phyloP scores from a whole-genome alignment of 352 stramenopile species.

The Globisporangium cylindrosporum region DNA sequence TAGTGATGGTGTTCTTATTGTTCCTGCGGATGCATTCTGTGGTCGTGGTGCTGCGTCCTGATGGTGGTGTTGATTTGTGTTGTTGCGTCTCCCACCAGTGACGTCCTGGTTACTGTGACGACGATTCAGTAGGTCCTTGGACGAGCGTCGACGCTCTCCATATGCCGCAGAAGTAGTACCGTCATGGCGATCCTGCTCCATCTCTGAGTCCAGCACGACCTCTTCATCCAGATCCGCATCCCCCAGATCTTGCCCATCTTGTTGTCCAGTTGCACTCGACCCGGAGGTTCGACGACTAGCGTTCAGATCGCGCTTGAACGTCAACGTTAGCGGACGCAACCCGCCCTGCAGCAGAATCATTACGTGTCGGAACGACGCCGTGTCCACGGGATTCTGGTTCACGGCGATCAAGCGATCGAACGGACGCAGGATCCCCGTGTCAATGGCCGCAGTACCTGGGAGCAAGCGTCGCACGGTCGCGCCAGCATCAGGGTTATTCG shows the following conservation, averaged over 20 bases:
- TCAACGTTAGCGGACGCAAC: slow-evolving; percentile 70
- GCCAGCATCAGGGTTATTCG: slow-evolving; percentile 61
- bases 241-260: not conserved
- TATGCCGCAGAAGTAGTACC: slow-evolving; percentile 3
- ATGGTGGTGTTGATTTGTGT: not conserved
- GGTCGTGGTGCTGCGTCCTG: not conserved
- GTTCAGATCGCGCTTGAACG: slow-evolving; percentile 56
- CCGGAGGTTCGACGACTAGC: not conserved
- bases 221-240: slow-evolving; percentile 52
- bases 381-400: slow-evolving; percentile 66
- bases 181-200: not conserved
- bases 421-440: slow-evolving; percentile 43
- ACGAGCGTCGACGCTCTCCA: slow-evolving; percentile 9
- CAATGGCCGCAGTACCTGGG: slow-evolving; percentile 51
- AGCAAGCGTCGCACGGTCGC: slow-evolving; percentile 61
- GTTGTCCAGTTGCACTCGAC: not conserved
- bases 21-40: not conserved
- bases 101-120: not conserved
- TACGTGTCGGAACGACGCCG: slow-evolving; percentile 71
- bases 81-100: not conserved
- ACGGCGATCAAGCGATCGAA: slow-evolving; percentile 76
- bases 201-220: slow-evolving; percentile 38
- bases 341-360: slow-evolving; percentile 82
- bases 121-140: slow-evolving; percentile 6
- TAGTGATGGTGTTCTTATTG: not conserved